These are phyloP conservation scores for Cadophora sp. DNA, from an alignment of 2,329 filamentous ascomycete species.

Conservation along the genomic window DNA sequence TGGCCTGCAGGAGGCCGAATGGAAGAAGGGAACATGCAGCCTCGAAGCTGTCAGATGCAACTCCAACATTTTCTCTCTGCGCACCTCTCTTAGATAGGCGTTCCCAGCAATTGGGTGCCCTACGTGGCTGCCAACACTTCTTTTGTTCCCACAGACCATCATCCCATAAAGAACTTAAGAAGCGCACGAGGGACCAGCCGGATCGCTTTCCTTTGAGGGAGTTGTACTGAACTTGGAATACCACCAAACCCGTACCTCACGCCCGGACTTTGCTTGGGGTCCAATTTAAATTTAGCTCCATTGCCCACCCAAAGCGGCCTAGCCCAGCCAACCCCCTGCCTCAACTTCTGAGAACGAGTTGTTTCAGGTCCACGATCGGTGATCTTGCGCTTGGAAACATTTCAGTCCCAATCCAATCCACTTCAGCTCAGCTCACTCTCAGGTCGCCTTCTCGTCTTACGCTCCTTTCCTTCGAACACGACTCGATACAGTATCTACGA, in stretches of 20 bases:
- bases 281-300: conserved; percentile 8
- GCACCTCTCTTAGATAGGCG: background rate
- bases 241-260: background rate
- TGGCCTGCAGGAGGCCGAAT: conserved; percentile 15
- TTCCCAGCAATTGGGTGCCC: background rate
- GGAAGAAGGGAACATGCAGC: conserved; percentile 7
- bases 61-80: background rate
- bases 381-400: conserved; percentile 12
- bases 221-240: background rate
- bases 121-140: background rate
- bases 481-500: background rate
- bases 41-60: conserved; percentile 6
- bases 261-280: conserved; percentile 2
- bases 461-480: conserved; percentile 1
- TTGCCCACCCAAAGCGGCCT: background rate
- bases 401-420: conserved; percentile 3
- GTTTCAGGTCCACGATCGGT: conserved; percentile 15
- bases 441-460: background rate
- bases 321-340: conserved; percentile 1
- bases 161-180: background rate
- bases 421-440: conserved; percentile 7
- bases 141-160: background rate
- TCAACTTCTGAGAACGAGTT: conserved; percentile 11
- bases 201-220: background rate
- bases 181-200: background rate